Evolutionary conservation across 495 filamentous ascomycete species (phyloP), one percentile per base, ranked within the genome.

Genomic region (Tuber indicum): DNA sequence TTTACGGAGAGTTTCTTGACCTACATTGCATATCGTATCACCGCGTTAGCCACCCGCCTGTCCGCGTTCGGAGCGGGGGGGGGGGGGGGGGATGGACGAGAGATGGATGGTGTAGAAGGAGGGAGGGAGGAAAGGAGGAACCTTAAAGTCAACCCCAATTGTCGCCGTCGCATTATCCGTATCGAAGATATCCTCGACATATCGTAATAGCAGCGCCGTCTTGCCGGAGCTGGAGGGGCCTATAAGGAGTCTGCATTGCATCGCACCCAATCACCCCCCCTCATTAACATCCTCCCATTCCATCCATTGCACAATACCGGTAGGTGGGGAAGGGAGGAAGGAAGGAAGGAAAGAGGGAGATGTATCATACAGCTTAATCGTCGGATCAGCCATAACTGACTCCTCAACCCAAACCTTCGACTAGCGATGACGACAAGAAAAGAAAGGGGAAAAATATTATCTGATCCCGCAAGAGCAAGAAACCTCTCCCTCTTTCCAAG

Each of bases 91-190:
- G 52, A 70, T 42, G 52, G 26, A 47, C 52, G 70, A 76, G 71
- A 62, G 78, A 74, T 75, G 49, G 71, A 32, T 32, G 32, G 32
- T 32, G 32, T 47, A 62, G 66, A 79, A 62, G 23, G 74, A 82
- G 21, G 26, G 26, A 52, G 45, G 17, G 46, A 71, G 52, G 76
- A 42, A 76, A 72, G 79, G 70, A 79, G 62, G 73, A 80, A 89
- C 88, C 85, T 89, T 89, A 84, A 89, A 90, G 78, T 90, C 89
- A 72, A 90, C 87, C 41, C 89, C 89, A 77, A 90, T 90, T 2
- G 89, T 90, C 39, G 89, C 88, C 71, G 87, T 86, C 19, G 88
- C 86, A 46, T 84, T 86, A 76, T 89, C 88, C 16, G 87, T 86
- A 74, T 90, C 89, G 75, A 89, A 90, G 75, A 89, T 87, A 82